A percentile compares a stretch with the other conserved stretches of the same genome.
Evolutionary conservation across 2,329 filamentous ascomycete species (phyloP).

Genomic region (Claviceps sp.): DNA sequence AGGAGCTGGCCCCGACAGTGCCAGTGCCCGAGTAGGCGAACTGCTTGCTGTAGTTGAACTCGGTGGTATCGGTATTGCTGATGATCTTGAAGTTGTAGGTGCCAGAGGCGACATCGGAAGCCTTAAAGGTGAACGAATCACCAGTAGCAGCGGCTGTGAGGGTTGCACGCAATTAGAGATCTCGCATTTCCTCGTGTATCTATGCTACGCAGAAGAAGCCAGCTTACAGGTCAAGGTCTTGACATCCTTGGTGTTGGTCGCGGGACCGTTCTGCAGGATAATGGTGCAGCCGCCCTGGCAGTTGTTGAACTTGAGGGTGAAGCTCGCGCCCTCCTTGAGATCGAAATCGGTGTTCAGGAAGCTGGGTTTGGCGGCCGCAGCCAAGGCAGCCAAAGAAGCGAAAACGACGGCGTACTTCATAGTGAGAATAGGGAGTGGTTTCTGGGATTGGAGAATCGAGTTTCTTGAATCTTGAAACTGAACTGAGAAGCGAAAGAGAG

Average conservation of each 20-base stretch:
- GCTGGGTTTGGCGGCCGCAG: slow-evolving; percentile 16
- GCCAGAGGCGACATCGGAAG: slow-evolving; percentile 15
- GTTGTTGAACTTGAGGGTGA: slow-evolving; percentile 18
- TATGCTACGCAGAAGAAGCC: not conserved
- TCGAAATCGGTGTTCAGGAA: slow-evolving; percentile 20
- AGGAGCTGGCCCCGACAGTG: slow-evolving; percentile 3
- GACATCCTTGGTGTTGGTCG: slow-evolving; percentile 16
- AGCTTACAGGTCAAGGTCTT: slow-evolving; percentile 19
- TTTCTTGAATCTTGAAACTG: too few species aligned
- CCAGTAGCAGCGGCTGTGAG: slow-evolving; percentile 10
- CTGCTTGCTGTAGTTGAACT: slow-evolving; percentile 20
- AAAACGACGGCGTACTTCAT: slow-evolving; percentile 24
- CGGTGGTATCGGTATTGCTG: slow-evolving; percentile 11
- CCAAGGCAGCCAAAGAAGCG: slow-evolving; percentile 16
- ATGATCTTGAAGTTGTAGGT: slow-evolving; percentile 23
- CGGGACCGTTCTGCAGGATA: slow-evolving; percentile 18
- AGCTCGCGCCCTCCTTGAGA: slow-evolving; percentile 17
- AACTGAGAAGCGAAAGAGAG: too few species aligned
- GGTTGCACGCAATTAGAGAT: not conserved
- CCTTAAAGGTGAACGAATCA: slow-evolving; percentile 17
- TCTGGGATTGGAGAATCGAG: too few species aligned
- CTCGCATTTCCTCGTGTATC: not conserved
- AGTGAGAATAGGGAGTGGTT: slow-evolving; percentile 8
- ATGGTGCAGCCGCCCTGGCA: slow-evolving; percentile 23
- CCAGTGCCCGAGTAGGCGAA: slow-evolving; percentile 18